phyloP scores from a whole-genome alignment of 129 eudicot species.

The Kitagawia praeruptora region DNA sequence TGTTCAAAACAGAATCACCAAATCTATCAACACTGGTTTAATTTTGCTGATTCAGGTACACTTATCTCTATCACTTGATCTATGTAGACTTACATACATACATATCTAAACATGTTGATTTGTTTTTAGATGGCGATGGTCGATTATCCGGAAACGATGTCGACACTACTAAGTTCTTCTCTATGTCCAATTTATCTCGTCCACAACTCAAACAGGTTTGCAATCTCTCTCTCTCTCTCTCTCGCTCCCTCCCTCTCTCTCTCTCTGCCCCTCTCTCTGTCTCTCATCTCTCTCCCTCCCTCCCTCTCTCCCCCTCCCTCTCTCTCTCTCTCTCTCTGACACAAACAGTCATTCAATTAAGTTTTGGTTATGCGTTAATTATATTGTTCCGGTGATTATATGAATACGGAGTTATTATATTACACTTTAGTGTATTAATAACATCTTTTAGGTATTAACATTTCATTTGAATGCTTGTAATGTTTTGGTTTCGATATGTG shows the following conservation, averaged over 20 bases:
- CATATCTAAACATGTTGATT: not conserved
- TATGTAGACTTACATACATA: not conserved
- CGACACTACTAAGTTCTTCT: conserved; percentile 47
- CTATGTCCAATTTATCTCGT: conserved; percentile 49
- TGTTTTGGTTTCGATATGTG: not conserved
- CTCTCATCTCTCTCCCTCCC: not conserved
- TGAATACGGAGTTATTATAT: too few relatives aligned
- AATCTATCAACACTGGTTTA: conserved; percentile 77
- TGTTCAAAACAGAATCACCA: conserved; percentile 57
- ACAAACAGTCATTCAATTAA: too few relatives aligned
- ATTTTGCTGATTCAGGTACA: conserved; percentile 37
- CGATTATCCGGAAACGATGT: conserved; percentile 59
- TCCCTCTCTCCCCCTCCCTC: not conserved
- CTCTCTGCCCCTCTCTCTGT: not conserved
- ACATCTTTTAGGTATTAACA: not conserved
- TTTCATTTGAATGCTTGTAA: not conserved
- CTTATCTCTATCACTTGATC: not conserved
- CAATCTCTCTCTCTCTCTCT: not conserved
- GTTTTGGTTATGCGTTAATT: too few relatives aligned
- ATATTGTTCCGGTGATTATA: too few relatives aligned
- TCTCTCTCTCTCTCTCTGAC: too few relatives aligned
- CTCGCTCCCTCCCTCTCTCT: not conserved
- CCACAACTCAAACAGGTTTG: conserved; percentile 75
- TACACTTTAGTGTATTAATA: too few relatives aligned
- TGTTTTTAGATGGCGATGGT: conserved; percentile 60